phyloP scores from a whole-genome alignment of 2,329 filamentous ascomycete species.

The Aphanocladium album region DNA sequence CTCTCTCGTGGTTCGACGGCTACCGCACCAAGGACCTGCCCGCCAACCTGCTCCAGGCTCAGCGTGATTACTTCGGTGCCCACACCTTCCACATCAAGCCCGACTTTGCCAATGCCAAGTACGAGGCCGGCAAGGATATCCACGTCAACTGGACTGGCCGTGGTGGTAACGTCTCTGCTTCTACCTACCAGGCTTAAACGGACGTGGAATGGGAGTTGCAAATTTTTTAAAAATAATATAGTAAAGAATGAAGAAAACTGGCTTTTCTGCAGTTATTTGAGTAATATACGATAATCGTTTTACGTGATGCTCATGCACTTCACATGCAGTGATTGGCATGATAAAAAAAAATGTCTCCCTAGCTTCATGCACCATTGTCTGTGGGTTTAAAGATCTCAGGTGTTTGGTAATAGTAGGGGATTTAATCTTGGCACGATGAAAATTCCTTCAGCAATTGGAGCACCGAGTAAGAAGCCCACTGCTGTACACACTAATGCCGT shows the following conservation, averaged over 20 bases:
- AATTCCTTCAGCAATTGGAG: conserved; percentile 53
- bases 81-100: conserved; percentile 89
- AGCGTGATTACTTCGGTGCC: conserved; percentile 98
- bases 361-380: conserved; percentile 53
- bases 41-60: conserved; percentile 96
- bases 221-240: background rate
- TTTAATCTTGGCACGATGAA: conserved; percentile 50
- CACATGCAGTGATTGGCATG: background rate
- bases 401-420: conserved; percentile 55
- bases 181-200: conserved; percentile 89
- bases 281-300: conserved; percentile 4
- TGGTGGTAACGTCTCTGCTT: conserved; percentile 94
- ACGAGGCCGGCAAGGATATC: conserved; percentile 79
- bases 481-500: conserved; percentile 58
- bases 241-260: conserved; percentile 10
- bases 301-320: background rate
- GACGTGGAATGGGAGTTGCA: background rate
- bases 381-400: conserved; percentile 36
- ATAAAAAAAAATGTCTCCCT: conserved; percentile 37
- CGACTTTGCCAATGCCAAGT: conserved; percentile 69
- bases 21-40: conserved; percentile 97
- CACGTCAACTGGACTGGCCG: conserved; percentile 99
- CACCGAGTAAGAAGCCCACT: conserved; percentile 43
- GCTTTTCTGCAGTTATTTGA: conserved; percentile 2
- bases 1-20: conserved; percentile 96